Evolutionary conservation across 345 rosid genomes (phyloP).

Genomic region (Arabidopsis thaliana): DNA sequence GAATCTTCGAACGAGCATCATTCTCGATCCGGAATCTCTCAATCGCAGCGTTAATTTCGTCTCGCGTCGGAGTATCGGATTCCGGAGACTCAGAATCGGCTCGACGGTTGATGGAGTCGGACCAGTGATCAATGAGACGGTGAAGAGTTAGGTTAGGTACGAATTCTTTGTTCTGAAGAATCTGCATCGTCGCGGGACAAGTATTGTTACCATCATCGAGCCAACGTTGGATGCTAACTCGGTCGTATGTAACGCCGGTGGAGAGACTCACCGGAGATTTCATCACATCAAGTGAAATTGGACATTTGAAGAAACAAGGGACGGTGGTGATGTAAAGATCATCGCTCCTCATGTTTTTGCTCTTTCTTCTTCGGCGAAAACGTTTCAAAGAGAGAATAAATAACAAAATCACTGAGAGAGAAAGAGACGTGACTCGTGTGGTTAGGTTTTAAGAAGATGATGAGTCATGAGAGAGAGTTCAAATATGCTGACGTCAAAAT

Average conservation of each 20-base stretch:
- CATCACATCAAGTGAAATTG: constrained; percentile 91
- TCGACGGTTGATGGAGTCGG: constrained; percentile 52
- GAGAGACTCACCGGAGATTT: constrained; percentile 88
- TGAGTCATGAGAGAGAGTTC: constrained; percentile 52
- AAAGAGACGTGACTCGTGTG: constrained; percentile 36
- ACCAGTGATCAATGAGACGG: constrained; percentile 85
- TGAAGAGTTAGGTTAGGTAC: constrained; percentile 81
- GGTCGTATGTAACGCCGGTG: constrained; percentile 97
- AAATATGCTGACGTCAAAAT: constrained; percentile 60
- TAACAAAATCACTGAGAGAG: constrained; percentile 4
- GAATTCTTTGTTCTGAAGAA: constrained; percentile 68
- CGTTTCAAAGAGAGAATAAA: constrained; percentile 1
- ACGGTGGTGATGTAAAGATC: constrained; percentile 62
- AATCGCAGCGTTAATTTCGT: constrained; percentile 50
- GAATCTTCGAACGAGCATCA: constrained; percentile 42
- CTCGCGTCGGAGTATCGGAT: constrained; percentile 39
- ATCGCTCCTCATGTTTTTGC: constrained; percentile 53
- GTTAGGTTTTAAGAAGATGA: constrained; percentile 51
- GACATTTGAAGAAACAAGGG: constrained; percentile 84
- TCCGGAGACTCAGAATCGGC: constrained; percentile 29
- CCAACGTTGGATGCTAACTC: constrained; percentile 88
- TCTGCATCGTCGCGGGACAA: constrained; percentile 96
- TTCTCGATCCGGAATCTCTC: constrained; percentile 35
- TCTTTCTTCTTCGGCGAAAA: constrained; percentile 38
- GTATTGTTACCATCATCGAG: constrained; percentile 85